Base-by-base conservation (phyloP, 805 yeast genomes). In the Wickerhamia fluorescens region DNA sequence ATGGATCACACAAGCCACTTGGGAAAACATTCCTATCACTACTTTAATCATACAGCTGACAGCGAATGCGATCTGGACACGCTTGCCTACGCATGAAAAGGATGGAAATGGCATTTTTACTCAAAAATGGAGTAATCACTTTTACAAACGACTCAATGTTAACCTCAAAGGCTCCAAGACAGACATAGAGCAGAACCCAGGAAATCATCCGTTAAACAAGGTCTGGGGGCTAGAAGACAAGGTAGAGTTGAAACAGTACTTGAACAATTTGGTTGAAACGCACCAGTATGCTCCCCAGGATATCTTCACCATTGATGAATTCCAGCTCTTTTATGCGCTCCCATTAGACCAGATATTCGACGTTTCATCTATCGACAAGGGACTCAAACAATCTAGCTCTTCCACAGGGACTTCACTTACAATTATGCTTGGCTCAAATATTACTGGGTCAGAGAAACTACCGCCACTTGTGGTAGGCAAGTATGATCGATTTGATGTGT, bases 101-200 rank as follows among this genome's bases (percentile, higher is more conserved):
- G 79, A 74, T 35, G 83, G 83, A 0, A 73, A 68, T 37, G 83
- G 83, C 4, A 65, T 74, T n/a, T 77, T 77, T 42, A 67, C 69
- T 24, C 73, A 72, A 36, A 74, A 75, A 38, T 77, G 84, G 84
- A 67, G 77, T 40, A 57, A 54, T 49, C 49, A 68, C 48, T 61
- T 71, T 49, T 43, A 56, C 51, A 45, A 58, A 59, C 34, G 68
- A 41, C 62, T 74, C 44, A 71, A 73, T 37, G 63, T 75, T 17
- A 67, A 71, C 40, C 48, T 73, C n/a, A 49, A 58, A 6, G 72
- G 72, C 7, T 45, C 67, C 14, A 66, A 59, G 18, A n/a, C 52
- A 3, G 33, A 30, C 15, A 18, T 23, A 7, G 11, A n/a, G 5
- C 19, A 27, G 2, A 58, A 58, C 31, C 44, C 53, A 12, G 49